Percentiles rank a stretch among this genome's conserved stretches.
phyloP scores from a whole-genome alignment of 345 rosid species.

The Theobroma cacao region DNA sequence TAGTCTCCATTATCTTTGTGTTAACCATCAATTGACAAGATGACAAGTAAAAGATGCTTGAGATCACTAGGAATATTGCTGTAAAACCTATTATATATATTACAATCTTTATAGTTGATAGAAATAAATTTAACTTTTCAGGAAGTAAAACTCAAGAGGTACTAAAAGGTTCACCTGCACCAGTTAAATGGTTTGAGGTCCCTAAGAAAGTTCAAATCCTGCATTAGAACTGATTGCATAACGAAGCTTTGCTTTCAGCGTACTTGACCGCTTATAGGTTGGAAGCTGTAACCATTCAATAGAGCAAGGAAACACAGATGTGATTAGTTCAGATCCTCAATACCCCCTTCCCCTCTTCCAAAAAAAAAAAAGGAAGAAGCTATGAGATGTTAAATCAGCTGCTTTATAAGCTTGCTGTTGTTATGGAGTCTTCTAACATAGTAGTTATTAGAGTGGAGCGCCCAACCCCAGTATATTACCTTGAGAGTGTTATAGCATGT shows the following conservation, averaged over 20 bases:
- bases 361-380: too few relatives aligned
- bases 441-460: neutral
- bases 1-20: neutral
- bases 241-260: conserved; percentile 85
- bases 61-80: neutral
- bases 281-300: conserved; percentile 74
- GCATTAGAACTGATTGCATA: conserved; percentile 94
- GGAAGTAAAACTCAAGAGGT: conserved; percentile 1
- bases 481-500: conserved; percentile 98
- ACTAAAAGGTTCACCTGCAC: conserved; percentile 25
- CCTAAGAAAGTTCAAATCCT: conserved; percentile 95
- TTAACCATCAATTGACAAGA: neutral
- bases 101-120: neutral
- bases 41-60: neutral
- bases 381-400: neutral
- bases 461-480: conserved; percentile 34
- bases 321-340: neutral
- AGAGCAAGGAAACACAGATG: conserved; percentile 13
- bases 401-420: neutral
- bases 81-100: neutral
- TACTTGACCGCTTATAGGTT: conserved; percentile 82
- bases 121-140: neutral
- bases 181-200: conserved; percentile 23
- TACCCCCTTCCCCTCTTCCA: neutral
- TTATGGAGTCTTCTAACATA: neutral